Conservation (phyloP, 129 eudicot genomes). For the Flaveria bidentis region DNA sequence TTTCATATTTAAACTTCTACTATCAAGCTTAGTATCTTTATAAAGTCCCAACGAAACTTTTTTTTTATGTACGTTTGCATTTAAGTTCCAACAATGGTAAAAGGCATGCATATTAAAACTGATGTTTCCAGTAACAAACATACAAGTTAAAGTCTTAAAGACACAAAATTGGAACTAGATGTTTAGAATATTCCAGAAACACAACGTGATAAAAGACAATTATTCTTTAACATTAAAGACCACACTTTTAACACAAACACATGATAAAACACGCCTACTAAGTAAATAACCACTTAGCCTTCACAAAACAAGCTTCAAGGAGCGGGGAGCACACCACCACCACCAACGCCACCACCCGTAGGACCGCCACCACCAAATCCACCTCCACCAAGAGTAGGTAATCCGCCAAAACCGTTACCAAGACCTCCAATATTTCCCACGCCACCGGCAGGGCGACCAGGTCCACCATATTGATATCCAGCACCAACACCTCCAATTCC, state of each 20-base stretch:
- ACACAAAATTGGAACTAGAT: neutral
- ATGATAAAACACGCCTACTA: conserved; percentile 14
- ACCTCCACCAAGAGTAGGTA: conserved; percentile 44
- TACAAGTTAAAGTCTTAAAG: neutral
- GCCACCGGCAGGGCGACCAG: conserved; percentile 42
- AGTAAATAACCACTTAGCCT: conserved; percentile 9
- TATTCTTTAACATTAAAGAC: neutral
- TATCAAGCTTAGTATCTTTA: neutral
- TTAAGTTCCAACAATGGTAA: neutral
- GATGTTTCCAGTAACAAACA: neutral
- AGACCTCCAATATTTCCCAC: conserved; percentile 44
- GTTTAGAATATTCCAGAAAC: neutral
- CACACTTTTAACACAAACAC: conserved; percentile 15
- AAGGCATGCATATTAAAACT: too few relatives aligned
- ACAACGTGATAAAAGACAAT: conserved; percentile 4
- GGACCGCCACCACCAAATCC: conserved; percentile 45
- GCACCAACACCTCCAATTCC: conserved; percentile 46
- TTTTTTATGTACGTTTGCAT: neutral
- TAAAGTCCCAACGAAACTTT: too few relatives aligned
- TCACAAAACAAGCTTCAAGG: conserved; percentile 35
- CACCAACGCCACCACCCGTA: conserved; percentile 23
- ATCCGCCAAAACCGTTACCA: conserved; percentile 40
- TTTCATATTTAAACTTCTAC: neutral
- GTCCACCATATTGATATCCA: conserved; percentile 44
- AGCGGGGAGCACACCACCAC: conserved; percentile 33